Conservation (phyloP, 306 rosid genomes). For the Quillaja saponaria region DNA sequence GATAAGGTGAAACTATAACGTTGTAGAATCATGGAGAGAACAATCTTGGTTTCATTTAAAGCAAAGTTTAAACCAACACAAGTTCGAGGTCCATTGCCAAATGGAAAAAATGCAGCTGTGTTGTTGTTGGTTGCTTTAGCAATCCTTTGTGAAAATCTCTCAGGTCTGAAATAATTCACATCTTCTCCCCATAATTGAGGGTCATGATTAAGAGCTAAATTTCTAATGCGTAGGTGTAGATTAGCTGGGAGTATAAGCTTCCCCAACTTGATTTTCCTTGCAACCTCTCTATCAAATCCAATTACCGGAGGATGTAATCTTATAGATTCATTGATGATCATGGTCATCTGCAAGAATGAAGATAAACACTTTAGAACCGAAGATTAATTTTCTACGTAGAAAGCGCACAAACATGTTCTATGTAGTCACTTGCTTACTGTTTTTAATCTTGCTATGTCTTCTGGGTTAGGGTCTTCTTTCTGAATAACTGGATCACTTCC, state of each 20-base stretch:
- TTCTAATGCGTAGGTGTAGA: slow-evolving; percentile 1
- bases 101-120: slow-evolving; percentile 23
- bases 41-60: slow-evolving; percentile 20
- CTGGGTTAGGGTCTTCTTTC: slow-evolving; percentile 16
- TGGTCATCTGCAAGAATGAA: slow-evolving; percentile 28
- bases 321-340: slow-evolving; percentile 32
- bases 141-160: slow-evolving; percentile 31
- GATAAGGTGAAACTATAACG: slow-evolving; percentile 28
- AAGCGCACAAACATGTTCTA: not conserved
- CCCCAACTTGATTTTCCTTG: slow-evolving; percentile 26
- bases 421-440: slow-evolving; percentile 4
- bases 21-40: slow-evolving; percentile 32
- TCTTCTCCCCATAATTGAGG: slow-evolving; percentile 34
- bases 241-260: slow-evolving; percentile 22
- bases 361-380: too few relatives aligned
- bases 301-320: slow-evolving; percentile 30
- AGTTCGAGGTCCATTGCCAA: slow-evolving; percentile 28
- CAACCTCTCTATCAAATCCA: not conserved
- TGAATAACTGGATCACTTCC: slow-evolving; percentile 28
- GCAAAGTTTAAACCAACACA: slow-evolving; percentile 37
- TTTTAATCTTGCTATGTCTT: slow-evolving; percentile 23
- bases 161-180: slow-evolving; percentile 32
- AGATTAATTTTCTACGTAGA: not conserved
- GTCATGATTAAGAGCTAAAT: slow-evolving; percentile 26
- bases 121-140: slow-evolving; percentile 24